Evolutionary conservation across 2,329 filamentous ascomycete genomes (phyloP).

Genomic region (Trichoderma sp.): DNA sequence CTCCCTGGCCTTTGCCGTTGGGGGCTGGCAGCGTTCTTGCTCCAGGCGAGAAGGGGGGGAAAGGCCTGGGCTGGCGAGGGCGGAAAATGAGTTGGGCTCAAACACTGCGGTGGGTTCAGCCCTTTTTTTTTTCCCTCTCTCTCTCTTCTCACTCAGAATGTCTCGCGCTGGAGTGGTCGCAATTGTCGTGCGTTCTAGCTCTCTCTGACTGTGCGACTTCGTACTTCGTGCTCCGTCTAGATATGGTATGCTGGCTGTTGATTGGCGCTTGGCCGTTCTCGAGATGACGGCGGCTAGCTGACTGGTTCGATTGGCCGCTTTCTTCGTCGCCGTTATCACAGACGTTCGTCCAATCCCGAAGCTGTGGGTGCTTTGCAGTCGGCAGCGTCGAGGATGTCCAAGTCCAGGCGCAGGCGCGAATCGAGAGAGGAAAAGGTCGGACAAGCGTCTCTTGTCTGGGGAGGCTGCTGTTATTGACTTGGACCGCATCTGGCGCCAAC

Average conservation of each 20-base stretch:
- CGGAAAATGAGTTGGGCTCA: background rate
- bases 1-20: background rate
- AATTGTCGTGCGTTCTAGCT: background rate
- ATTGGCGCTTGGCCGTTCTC: background rate
- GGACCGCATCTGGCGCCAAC: constrained; percentile 4
- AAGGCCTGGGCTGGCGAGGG: background rate
- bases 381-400: background rate
- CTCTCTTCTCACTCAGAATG: background rate
- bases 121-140: background rate
- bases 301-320: background rate
- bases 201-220: background rate
- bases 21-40: constrained; percentile 7
- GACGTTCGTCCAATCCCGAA: background rate
- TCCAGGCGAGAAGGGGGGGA: background rate
- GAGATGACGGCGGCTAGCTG: background rate
- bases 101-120: background rate
- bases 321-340: background rate
- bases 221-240: background rate
- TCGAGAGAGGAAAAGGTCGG: background rate
- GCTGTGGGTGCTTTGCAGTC: background rate
- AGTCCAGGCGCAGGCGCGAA: background rate
- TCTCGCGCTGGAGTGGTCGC: background rate
- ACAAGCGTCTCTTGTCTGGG: background rate
- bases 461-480: constrained; percentile 14
- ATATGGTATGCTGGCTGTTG: background rate